Conservation (phyloP, 768 basidiomycete species). For the Agrocybe chaxingu region DNA sequence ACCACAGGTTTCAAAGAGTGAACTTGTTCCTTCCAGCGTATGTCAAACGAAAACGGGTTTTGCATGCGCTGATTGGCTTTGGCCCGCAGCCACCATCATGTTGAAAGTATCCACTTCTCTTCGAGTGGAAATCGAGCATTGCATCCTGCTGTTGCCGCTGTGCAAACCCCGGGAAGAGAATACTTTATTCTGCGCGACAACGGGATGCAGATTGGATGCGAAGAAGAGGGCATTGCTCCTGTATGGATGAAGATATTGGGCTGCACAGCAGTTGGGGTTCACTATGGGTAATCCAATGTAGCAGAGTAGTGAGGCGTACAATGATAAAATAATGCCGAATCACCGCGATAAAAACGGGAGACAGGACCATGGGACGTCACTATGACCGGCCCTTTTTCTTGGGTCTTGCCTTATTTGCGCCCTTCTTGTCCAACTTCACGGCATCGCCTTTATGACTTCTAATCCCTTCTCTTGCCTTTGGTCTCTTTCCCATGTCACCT, state of each 20-base stretch:
- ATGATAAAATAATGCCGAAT: background rate
- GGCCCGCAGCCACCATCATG: slow-evolving; percentile 59
- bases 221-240: slow-evolving; percentile 66
- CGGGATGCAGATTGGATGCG: slow-evolving; percentile 73
- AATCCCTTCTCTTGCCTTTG: slow-evolving; percentile 49
- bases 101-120: slow-evolving; percentile 73
- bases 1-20: slow-evolving; percentile 24
- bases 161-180: slow-evolving; percentile 68
- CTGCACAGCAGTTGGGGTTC: slow-evolving; percentile 30
- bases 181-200: slow-evolving; percentile 72
- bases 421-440: slow-evolving; percentile 50
- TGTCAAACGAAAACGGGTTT: slow-evolving; percentile 15
- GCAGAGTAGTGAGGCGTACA: background rate
- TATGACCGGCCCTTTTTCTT: slow-evolving; percentile 9
- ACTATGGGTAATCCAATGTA: background rate
- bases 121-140: slow-evolving; percentile 37
- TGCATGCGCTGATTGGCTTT: background rate
- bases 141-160: slow-evolving; percentile 61
- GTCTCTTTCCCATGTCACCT: slow-evolving; percentile 51
- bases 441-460: slow-evolving; percentile 62
- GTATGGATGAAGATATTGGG: slow-evolving; percentile 61
- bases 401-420: slow-evolving; percentile 28
- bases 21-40: slow-evolving; percentile 68
- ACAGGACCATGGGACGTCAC: background rate
- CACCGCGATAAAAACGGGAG: background rate